phyloP scores from a whole-genome alignment of 1,139 yeast species.

The Geotrichum klebahnii region DNA sequence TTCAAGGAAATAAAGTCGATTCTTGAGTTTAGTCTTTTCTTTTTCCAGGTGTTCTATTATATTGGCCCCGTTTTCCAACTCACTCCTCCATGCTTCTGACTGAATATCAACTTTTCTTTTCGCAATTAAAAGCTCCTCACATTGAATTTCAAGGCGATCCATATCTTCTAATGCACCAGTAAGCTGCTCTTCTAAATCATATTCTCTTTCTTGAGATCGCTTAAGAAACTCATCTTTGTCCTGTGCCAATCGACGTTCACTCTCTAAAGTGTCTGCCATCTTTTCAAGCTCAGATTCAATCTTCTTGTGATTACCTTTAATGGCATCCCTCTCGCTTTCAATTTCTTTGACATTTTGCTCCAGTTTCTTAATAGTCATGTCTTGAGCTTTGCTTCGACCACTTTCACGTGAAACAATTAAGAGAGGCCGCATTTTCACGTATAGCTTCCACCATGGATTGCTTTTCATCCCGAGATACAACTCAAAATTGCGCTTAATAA shows the following conservation, averaged over 20 bases:
- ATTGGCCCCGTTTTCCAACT: slow-evolving; percentile 38
- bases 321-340: slow-evolving; percentile 32
- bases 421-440: slow-evolving; percentile 70
- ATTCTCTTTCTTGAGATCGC: slow-evolving; percentile 42
- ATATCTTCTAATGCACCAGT: slow-evolving; percentile 38
- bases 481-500: slow-evolving; percentile 60
- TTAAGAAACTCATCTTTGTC: slow-evolving; percentile 46
- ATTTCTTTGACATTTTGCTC: slow-evolving; percentile 13
- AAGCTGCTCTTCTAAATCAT: slow-evolving; percentile 42
- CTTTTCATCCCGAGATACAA: slow-evolving; percentile 50
- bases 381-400: slow-evolving; percentile 52
- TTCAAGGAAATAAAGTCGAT: slow-evolving; percentile 31
- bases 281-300: slow-evolving; percentile 41
- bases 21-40: slow-evolving; percentile 35
- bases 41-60: slow-evolving; percentile 36
- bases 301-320: slow-evolving; percentile 35
- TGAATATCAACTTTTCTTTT: slow-evolving; percentile 39
- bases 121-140: slow-evolving; percentile 39
- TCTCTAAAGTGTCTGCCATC: slow-evolving; percentile 38
- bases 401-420: slow-evolving; percentile 62
- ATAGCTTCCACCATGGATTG: slow-evolving; percentile 80
- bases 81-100: slow-evolving; percentile 34
- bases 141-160: slow-evolving; percentile 40
- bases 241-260: slow-evolving; percentile 43
- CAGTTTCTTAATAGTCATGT: slow-evolving; percentile 55